Base-by-base conservation (phyloP, 805 yeast genomes). In the Kluyveromyces lactis region DNA sequence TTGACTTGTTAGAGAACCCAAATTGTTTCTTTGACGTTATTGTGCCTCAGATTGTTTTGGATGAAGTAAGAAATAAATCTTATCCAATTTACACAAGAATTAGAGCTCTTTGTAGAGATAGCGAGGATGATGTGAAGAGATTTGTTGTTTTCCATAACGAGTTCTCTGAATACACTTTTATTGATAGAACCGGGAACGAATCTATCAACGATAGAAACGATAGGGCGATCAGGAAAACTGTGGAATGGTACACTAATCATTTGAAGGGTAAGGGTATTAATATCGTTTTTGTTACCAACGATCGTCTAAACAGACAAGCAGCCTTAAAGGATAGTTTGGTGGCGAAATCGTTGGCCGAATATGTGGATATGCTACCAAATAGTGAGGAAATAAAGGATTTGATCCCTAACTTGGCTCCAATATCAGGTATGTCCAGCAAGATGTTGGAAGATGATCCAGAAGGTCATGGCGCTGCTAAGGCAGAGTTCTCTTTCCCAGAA, bases 81-180 rank as follows among this genome's bases (percentile, higher is more conserved):
- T 76, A 79, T 53, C 95, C 98, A 3, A 79, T 90, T 15, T 92
- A 89, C 58, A 78, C 84, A 52, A 72, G 98, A 56, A 62, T 90
- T 35, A 72, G 97, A 52, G 74, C 83, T 2, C 65, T 92, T 15
- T 78, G 85, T 23, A 81, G 84, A 50, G 70, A 67, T 30, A 53
- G 58, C 38, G 62, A 56, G 36, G 60, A 59, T 18, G 86, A 79
- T 39, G 83, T 75, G 28, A 92, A 92, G 61, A 69, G 97, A 44
- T 86, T 87, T 53, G 75, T 84, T 27, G 92, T 92, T 2, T 92
- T 85, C 62, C 97, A 92, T 63, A 92, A 92, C 63, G 97, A 90
- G 61, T 92, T 87, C 61, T 75, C 75, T 49, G 74, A 76, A 46
- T 75, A 71, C 8, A 86, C 97, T 0, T 83, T 69, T 57, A 68